A percentile compares a stretch with the other conserved stretches of the same genome.
Evolutionary conservation across 768 basidiomycete species (phyloP).

Genomic region (Antrodiella citrinella): DNA sequence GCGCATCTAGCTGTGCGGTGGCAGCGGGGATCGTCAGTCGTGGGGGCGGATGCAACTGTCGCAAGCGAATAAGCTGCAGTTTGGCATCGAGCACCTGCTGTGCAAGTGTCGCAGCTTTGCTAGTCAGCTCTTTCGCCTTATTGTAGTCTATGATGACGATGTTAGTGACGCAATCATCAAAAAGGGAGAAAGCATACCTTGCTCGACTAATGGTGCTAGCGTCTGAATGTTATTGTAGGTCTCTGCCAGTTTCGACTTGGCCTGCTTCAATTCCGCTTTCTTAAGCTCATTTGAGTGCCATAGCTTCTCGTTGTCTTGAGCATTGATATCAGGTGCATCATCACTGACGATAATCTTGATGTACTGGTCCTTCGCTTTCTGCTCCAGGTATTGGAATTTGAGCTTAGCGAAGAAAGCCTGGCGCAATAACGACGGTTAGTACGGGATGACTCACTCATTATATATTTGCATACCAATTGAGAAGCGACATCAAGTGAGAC

Average conservation of each 20-base stretch:
- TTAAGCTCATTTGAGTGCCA: conserved; percentile 54
- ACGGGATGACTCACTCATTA: too few species aligned
- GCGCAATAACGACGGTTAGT: neutral
- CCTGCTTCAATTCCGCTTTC: conserved; percentile 58
- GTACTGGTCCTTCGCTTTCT: conserved; percentile 87
- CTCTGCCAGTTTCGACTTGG: conserved; percentile 55
- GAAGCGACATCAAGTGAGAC: conserved; percentile 7
- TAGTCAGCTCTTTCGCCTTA: conserved; percentile 42
- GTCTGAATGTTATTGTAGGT: conserved; percentile 54
- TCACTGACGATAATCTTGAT: conserved; percentile 81
- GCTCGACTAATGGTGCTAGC: conserved; percentile 60
- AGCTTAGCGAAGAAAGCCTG: conserved; percentile 72
- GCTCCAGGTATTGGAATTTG: conserved; percentile 85
- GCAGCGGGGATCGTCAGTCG: conserved; percentile 73
- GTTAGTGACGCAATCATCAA: too few species aligned
- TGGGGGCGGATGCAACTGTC: conserved; percentile 73
- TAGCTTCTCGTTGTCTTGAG: conserved; percentile 70
- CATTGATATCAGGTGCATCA: conserved; percentile 73
- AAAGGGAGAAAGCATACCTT: conserved; percentile 32
- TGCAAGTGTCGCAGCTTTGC: conserved; percentile 50
- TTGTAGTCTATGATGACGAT: conserved; percentile 42
- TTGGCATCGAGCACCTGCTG: conserved; percentile 80
- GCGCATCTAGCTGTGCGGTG: conserved; percentile 61
- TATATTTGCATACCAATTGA: conserved; percentile 9
- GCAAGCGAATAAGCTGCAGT: conserved; percentile 69